Base-by-base conservation (phyloP, 345 rosid species). In the Moringa oleifera region DNA sequence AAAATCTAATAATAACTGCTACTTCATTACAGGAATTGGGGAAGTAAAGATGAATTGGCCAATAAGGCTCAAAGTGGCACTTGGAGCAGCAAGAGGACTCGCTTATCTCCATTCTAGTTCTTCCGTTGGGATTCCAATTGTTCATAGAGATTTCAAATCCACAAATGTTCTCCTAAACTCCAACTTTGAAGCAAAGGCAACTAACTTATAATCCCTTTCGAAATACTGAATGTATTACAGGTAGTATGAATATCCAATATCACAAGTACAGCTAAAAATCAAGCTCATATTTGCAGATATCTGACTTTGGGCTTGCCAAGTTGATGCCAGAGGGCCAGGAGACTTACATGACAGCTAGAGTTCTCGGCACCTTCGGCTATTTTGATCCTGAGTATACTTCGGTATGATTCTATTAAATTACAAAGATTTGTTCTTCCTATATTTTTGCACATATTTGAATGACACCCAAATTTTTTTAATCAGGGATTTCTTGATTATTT, bases 321-420 rank as follows among this genome's bases (percentile, higher is more conserved):
- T 59, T 93, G 71, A 89, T 93, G 98, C 98, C 97, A 57, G 95
- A 79, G 55, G 98, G 97, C 55, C 88, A 87, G 75, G 97, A 93
- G 55, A 81, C 67, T 18, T 80, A 77, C 45, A 85, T 87, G 58
- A 89, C 98, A 22, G 98, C 98, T 20, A 83, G 89, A 73, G 94
- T 93, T 80, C 90, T 93, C 4, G 98, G 98, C 61, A 93, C 98
- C 23, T 93, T 93, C 53, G 98, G 98, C 77, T 93, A 93, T 67
- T 93, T 93, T 15, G 98, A 93, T 62, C 97, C 98, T 21, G 97
- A 93, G 71, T 93, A 93, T 60, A 89, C 98, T 68, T 87, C 98
- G 64, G 98, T 93, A 81, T 12, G 77, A 60, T 59, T 54, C 59
- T 55, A 20, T 1, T 62, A 25, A 41, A 3, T 41, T 28, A 36